Evolutionary conservation across 116 monocot genomes (phyloP).

Genomic region (Cymodocea nodosa): DNA sequence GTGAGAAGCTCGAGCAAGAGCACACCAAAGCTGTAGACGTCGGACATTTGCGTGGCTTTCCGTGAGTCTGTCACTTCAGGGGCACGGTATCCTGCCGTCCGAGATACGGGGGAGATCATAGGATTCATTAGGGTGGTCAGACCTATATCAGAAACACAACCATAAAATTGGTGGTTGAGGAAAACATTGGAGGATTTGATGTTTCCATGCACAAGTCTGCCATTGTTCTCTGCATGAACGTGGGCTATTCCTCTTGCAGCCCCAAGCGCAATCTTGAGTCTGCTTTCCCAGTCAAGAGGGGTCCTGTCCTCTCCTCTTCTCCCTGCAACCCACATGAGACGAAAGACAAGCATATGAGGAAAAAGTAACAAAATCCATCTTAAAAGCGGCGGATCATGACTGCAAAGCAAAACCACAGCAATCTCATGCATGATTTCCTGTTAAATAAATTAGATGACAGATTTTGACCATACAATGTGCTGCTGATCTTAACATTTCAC

Average conservation of each 20-base stretch:
- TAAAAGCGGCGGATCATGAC: neutral
- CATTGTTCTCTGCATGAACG: slow-evolving; percentile 46
- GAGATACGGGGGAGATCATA: slow-evolving; percentile 29
- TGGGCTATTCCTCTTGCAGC: slow-evolving; percentile 53
- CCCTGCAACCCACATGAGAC: slow-evolving; percentile 11
- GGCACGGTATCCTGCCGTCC: slow-evolving; percentile 55
- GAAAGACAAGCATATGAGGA: slow-evolving; percentile 3
- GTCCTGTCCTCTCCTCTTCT: slow-evolving; percentile 42
- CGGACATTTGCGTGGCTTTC: slow-evolving; percentile 48
- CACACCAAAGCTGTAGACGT: slow-evolving; percentile 90
- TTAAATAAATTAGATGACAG: neutral
- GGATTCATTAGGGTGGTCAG: slow-evolving; percentile 39
- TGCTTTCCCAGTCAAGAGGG: slow-evolving; percentile 68
- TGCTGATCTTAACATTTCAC: too few relatives aligned
- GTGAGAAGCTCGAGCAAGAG: slow-evolving; percentile 83
- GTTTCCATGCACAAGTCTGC: slow-evolving; percentile 78
- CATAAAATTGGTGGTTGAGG: slow-evolving; percentile 37
- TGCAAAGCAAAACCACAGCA: neutral
- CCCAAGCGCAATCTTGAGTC: slow-evolving; percentile 49
- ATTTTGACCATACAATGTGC: too few relatives aligned
- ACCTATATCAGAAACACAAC: slow-evolving; percentile 65
- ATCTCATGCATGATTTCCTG: neutral
- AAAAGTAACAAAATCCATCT: neutral
- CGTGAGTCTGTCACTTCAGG: slow-evolving; percentile 60
- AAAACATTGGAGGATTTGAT: slow-evolving; percentile 75